These are phyloP conservation scores for Yamadazyma membranifaciens DNA, from an alignment of 1,139 yeast species.

Conservation along the genomic window DNA sequence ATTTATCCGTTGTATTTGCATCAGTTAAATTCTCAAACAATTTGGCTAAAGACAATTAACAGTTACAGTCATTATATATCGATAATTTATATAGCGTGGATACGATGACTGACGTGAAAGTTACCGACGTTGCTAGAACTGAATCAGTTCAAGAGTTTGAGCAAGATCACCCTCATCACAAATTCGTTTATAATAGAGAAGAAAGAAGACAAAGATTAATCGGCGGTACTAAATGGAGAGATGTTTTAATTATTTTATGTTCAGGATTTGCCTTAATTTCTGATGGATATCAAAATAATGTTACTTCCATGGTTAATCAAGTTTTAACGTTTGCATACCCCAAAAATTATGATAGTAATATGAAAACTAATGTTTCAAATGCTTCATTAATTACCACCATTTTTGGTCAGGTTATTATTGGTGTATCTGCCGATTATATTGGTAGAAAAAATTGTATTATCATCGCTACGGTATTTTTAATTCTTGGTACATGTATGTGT, in stretches of 20 bases:
- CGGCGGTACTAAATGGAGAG: constrained; percentile 23
- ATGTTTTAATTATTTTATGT: constrained; percentile 37
- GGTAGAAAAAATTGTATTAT: constrained; percentile 50
- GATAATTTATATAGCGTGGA: too few species aligned
- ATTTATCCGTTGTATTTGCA: too few species aligned
- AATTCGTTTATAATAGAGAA: constrained; percentile 34
- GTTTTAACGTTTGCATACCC: constrained; percentile 34
- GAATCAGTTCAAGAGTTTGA: constrained; percentile 2
- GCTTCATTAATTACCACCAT: constrained; percentile 51
- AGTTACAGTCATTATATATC: too few species aligned
- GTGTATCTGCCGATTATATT: constrained; percentile 43
- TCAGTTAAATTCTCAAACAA: too few species aligned
- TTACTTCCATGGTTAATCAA: constrained; percentile 45
- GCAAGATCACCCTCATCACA: constrained; percentile 7
- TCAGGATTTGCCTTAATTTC: constrained; percentile 53
- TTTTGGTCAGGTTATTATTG: constrained; percentile 47
- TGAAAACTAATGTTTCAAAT: constrained; percentile 49
- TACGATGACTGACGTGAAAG: constrained; percentile 4
- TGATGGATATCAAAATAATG: constrained; percentile 54
- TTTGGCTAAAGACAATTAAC: too few species aligned
- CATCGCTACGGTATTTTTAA: constrained; percentile 42
- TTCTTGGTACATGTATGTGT: constrained; percentile 45
- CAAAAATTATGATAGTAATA: constrained; percentile 28
- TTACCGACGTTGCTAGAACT: background rate
- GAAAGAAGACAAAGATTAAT: constrained; percentile 30